Evolutionary conservation across 192 early-diverging fungal species (phyloP).

Genomic region (Backusella circina): DNA sequence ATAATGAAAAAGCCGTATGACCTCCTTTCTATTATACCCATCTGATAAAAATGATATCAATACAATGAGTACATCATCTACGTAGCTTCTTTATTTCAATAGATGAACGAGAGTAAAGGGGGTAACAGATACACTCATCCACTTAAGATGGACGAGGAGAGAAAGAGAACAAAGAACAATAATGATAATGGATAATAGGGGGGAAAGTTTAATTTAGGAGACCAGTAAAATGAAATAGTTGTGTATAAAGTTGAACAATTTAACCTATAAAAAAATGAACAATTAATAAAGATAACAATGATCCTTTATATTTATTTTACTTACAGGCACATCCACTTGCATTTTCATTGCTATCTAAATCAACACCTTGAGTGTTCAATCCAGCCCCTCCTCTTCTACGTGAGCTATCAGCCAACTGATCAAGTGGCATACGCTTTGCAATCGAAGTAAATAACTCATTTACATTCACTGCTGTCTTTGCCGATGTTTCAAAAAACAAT

Average conservation of each 20-base stretch:
- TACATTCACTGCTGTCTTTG: constrained; percentile 62
- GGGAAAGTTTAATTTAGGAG: not conserved
- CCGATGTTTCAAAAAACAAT: constrained; percentile 66
- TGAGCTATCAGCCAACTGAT: constrained; percentile 52
- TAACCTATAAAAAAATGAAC: not conserved
- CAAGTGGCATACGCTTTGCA: constrained; percentile 71
- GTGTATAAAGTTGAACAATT: too few species aligned
- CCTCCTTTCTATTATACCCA: not conserved
- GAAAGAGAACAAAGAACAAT: not conserved
- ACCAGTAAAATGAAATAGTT: too few species aligned
- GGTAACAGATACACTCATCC: not conserved
- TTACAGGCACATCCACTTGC: constrained; percentile 37
- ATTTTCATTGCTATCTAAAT: constrained; percentile 32
- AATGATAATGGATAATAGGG: not conserved
- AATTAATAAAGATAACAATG: not conserved
- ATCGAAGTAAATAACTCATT: constrained; percentile 57
- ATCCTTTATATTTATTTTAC: not conserved
- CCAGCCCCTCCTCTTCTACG: constrained; percentile 39
- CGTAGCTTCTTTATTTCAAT: not conserved
- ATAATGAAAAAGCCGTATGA: not conserved
- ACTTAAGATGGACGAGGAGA: not conserved
- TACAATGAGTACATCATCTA: not conserved
- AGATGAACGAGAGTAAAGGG: not conserved
- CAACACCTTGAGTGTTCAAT: constrained; percentile 46
- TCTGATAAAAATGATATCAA: not conserved